Base-by-base conservation (phyloP, 75 land plant species). In the Gnetum montanum region DNA sequence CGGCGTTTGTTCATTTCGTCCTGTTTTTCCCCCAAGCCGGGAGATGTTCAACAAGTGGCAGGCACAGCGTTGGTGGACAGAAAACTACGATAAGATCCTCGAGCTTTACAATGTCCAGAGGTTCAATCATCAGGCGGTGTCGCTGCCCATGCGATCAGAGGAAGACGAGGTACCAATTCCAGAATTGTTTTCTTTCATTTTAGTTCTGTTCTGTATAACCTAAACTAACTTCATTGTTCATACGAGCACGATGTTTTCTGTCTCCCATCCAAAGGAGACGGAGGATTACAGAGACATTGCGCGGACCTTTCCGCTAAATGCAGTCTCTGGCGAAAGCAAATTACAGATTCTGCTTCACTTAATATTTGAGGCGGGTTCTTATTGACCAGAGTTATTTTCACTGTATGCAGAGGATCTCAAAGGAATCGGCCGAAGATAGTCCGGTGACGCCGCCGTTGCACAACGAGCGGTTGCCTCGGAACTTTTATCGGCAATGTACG, bases 21-120 rank as follows among this genome's bases (percentile, higher is more conserved):
- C n/a, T 1, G 41, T 1, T 38, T 38, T n/a, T n/a, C 15, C 10
- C 1, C 15, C 18, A 57, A 88, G 98, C 52, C 87, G 98, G 8
- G 96, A 94, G 27, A 64, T 94, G 70, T 94, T 90, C 60, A 86
- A 83, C 79, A 94, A 85, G 49, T 77, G 80, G 82, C 88, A 90
- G 78, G 98, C 98, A 27, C 98, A 94, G 43, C 56, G 77, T 25
- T 94, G 98, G 98, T 94, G 98, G 98, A 68, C 91, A 6, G 91
- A 94, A 54, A 94, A 90, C 63, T 86, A 88, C 62, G 96, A 89
- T 54, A 80, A 79, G 48, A 88, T 94, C 28, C 76, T 87, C 61
- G 96, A 91, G 57, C 76, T 90, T 34, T 94, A 90, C 76, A 94
- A 94, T 49, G 86, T 89, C 43, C 91, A 73, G 33, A 57, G 70